phyloP scores from a whole-genome alignment of 2,329 filamentous ascomycete species.

The Chaetomiaceae sp. region DNA sequence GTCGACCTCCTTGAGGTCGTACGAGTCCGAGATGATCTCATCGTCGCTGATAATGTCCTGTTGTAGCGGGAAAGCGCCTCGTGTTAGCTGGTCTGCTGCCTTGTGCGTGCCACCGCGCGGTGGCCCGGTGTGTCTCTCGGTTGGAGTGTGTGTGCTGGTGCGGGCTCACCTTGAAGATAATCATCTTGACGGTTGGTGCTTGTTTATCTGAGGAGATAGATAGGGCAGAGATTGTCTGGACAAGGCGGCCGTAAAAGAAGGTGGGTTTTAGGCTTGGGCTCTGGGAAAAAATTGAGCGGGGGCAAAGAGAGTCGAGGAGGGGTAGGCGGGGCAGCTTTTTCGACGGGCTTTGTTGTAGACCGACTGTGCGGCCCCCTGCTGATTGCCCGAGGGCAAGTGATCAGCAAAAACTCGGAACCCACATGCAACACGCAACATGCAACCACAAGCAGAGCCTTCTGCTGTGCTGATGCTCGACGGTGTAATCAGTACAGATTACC shows the following conservation, averaged over 20 bases:
- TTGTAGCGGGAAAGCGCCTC: conserved; percentile 25
- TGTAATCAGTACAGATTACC: too few species aligned
- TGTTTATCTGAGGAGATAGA: conserved; percentile 14
- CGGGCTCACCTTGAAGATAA: conserved; percentile 62
- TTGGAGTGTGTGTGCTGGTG: too few species aligned
- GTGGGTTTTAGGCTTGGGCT: conserved; percentile 20
- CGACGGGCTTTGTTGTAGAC: background rate
- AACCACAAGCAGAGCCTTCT: too few species aligned
- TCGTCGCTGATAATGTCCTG: conserved; percentile 87
- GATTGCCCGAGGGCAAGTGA: background rate
- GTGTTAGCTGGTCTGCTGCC: conserved; percentile 8
- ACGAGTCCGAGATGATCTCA: conserved; percentile 97
- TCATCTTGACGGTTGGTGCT: conserved; percentile 55
- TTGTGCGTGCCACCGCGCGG: too few species aligned
- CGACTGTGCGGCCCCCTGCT: background rate
- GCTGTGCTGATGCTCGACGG: too few species aligned
- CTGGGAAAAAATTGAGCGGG: conserved; percentile 24
- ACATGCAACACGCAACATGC: too few species aligned
- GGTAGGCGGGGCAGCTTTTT: conserved; percentile 23
- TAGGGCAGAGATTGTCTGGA: conserved; percentile 10
- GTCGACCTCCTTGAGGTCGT: conserved; percentile 74
- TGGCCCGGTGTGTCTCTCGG: background rate
- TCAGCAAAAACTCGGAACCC: too few species aligned
- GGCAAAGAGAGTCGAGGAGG: conserved; percentile 26
- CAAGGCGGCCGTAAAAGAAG: conserved; percentile 18